phyloP scores from a whole-genome alignment of 306 rosid genomes.

The Pueraria montana region DNA sequence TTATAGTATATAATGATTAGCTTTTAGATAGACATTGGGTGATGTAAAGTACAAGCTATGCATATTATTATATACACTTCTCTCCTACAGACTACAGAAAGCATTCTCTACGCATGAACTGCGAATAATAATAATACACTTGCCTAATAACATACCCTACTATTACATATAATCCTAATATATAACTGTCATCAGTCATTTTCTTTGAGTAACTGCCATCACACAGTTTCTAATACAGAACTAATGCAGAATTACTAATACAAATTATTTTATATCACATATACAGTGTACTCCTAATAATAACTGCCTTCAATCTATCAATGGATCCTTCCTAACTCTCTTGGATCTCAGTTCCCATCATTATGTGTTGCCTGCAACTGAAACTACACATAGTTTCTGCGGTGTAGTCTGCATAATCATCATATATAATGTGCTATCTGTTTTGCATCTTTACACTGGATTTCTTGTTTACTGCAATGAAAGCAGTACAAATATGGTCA shows the following conservation, averaged over 20 bases:
- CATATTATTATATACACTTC: not conserved
- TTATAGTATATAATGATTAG: not conserved
- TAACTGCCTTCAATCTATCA: not conserved
- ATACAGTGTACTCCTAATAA: not conserved
- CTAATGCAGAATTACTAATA: not conserved
- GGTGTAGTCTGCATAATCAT: not conserved
- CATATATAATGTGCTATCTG: not conserved
- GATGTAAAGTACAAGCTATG: not conserved
- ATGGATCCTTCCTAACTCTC: not conserved
- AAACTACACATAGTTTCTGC: conserved; percentile 19
- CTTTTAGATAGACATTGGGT: not conserved
- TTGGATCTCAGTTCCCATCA: not conserved
- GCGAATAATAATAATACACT: not conserved
- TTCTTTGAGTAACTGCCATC: not conserved
- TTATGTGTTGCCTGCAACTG: conserved; percentile 17
- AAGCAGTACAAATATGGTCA: not conserved
- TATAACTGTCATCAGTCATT: not conserved
- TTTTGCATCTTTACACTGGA: not conserved
- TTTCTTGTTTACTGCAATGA: not conserved
- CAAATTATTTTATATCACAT: not conserved
- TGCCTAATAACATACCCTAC: not conserved
- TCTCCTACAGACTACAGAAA: too few species aligned
- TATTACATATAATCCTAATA: not conserved
- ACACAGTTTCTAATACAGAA: not conserved
- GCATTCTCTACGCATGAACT: not conserved